Conservation (phyloP, 1,139 yeast genomes). For the Lodderomyces jiufengensis region DNA sequence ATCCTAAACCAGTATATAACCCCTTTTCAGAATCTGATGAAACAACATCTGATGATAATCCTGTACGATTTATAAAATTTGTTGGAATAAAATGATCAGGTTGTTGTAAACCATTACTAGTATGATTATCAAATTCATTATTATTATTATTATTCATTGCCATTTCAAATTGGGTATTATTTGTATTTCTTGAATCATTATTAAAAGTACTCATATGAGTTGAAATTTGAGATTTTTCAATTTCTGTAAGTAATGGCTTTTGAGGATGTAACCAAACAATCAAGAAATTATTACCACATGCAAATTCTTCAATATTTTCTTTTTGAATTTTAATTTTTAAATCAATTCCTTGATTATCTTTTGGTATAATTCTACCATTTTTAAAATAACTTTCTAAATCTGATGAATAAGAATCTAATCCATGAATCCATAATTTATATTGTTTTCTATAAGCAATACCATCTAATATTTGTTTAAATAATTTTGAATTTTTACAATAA, state of each 20-base stretch:
- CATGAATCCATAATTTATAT: conserved; percentile 29
- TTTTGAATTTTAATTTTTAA: conserved; percentile 14
- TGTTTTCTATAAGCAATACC: conserved; percentile 29
- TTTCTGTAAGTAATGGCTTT: conserved; percentile 22
- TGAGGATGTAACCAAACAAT: conserved; percentile 34
- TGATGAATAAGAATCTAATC: conserved; percentile 21
- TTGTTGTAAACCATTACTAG: too few species aligned
- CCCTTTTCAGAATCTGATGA: conserved; percentile 14
- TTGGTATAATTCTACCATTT: conserved; percentile 4
- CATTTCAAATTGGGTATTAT: conserved; percentile 6
- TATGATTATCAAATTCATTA: conserved; percentile 3
- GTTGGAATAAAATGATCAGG: conserved; percentile 11
- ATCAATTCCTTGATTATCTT: conserved; percentile 5
- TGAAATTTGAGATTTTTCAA: conserved; percentile 11
- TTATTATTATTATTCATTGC: neutral
- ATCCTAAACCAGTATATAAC: conserved; percentile 24
- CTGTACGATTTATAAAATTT: conserved; percentile 8
- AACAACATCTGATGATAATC: conserved; percentile 12
- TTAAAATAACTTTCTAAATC: conserved; percentile 15
- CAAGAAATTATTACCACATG: conserved; percentile 29
- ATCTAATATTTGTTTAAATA: conserved; percentile 21
- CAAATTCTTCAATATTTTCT: conserved; percentile 29
- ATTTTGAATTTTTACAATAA: conserved; percentile 24
- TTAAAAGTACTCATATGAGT: conserved; percentile 14
- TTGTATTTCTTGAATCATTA: conserved; percentile 11